Evolutionary conservation across 352 stramenopile genomes (phyloP).

Genomic region (Hyaloperonospora brassicae): DNA sequence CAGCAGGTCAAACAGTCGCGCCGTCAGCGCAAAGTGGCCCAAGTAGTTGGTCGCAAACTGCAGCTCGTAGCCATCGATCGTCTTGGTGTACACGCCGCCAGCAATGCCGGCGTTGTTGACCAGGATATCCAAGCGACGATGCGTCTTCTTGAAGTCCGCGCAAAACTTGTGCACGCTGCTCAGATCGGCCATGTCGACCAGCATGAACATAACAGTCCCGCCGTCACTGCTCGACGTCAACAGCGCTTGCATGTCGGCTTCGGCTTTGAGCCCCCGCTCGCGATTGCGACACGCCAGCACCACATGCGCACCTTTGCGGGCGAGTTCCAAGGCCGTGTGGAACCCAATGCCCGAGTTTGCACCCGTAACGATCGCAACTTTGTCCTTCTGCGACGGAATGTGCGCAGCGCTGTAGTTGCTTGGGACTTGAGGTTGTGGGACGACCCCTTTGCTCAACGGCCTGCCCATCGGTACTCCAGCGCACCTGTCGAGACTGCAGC

Average conservation of each 20-base stretch:
- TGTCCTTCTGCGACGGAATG: conserved; percentile 37
- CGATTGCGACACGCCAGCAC: conserved; percentile 68
- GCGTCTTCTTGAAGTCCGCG: conserved; percentile 24
- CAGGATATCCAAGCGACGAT: conserved; percentile 47
- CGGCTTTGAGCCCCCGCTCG: conserved; percentile 19
- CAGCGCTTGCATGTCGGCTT: conserved; percentile 25
- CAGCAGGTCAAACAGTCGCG: conserved; percentile 33
- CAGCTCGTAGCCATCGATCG: conserved; percentile 35
- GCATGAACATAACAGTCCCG: conserved; percentile 53
- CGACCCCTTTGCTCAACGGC: not conserved
- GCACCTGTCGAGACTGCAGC: not conserved
- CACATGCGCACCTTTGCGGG: conserved; percentile 49
- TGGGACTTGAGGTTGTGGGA: conserved; percentile 6
- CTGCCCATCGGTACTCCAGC: not conserved
- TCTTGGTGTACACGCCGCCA: conserved; percentile 20
- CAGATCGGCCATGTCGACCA: conserved; percentile 25
- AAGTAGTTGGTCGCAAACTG: conserved; percentile 75
- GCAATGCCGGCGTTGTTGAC: conserved; percentile 68
- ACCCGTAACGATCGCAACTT: conserved; percentile 64
- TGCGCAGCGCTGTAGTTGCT: conserved; percentile 20
- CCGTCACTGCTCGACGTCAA: conserved; percentile 8
- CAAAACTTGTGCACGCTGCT: conserved; percentile 39
- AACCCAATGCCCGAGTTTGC: conserved; percentile 74
- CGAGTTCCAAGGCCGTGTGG: conserved; percentile 47
- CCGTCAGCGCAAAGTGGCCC: conserved; percentile 59